phyloP scores from a whole-genome alignment of 192 early-diverging fungal genomes.

The Coemansia sp. region DNA sequence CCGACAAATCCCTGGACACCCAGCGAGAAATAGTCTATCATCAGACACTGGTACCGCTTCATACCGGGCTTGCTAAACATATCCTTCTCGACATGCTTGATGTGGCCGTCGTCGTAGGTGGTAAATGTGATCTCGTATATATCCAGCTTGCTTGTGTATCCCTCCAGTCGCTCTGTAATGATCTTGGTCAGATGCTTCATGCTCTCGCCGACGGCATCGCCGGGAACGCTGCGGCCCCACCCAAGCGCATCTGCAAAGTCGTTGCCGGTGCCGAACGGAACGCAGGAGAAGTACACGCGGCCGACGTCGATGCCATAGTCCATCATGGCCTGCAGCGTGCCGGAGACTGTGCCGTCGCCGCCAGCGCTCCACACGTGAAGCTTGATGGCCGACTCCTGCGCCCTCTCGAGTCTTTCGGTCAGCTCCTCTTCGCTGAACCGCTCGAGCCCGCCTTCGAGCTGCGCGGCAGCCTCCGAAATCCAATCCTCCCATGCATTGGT shows the following conservation, averaged over 20 bases:
- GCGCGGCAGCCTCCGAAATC: conserved; percentile 43
- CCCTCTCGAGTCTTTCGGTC: conserved; percentile 28
- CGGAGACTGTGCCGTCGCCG: conserved; percentile 74
- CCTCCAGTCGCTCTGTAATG: conserved; percentile 59
- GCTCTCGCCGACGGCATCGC: conserved; percentile 59
- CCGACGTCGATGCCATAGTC: conserved; percentile 59
- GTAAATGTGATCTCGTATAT: conserved; percentile 65
- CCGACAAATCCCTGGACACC: conserved; percentile 74
- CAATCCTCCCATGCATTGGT: conserved; percentile 37
- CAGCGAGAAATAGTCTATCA: conserved; percentile 71
- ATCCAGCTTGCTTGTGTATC: conserved; percentile 63
- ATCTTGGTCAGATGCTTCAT: conserved; percentile 57
- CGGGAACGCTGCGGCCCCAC: conserved; percentile 69
- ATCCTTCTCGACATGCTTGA: conserved; percentile 60
- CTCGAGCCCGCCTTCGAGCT: conserved; percentile 34
- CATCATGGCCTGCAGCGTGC: conserved; percentile 63
- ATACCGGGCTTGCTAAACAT: conserved; percentile 44
- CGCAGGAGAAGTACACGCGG: conserved; percentile 67
- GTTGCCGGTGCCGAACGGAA: conserved; percentile 76
- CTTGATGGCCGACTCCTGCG: conserved; percentile 53
- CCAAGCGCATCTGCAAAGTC: conserved; percentile 72
- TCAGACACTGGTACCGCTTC: conserved; percentile 55
- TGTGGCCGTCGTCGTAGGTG: conserved; percentile 60
- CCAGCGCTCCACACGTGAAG: conserved; percentile 76
- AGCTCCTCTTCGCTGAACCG: conserved; percentile 38